Evolutionary conservation across 768 basidiomycete genomes (phyloP), one percentile per base, ranked within the genome.

Genomic region (Chlorophyllum brunneum): DNA sequence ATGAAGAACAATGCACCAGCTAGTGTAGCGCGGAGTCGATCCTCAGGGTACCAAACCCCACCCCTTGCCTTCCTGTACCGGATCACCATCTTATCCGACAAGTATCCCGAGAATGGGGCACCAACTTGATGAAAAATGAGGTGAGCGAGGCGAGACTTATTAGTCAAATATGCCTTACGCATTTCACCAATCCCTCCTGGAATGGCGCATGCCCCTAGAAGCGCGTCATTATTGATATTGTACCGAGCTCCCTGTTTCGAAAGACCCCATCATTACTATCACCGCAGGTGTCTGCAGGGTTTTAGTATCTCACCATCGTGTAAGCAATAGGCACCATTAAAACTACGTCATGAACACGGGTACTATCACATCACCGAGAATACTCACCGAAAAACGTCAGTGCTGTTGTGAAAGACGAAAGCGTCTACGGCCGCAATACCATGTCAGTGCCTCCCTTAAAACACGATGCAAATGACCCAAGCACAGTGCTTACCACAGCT

Each of bases 301-400:
- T 15, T 0, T 43, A 38, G 6, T 9, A 13, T 63, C 81, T 59
- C 55, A 87, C 86, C 24, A 88, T 72, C 0, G 85, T 88, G 56
- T 82, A 85, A 0, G 84, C 76, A 6, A 89, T 65, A 0, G 88
- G 88, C 11, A 84, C 65, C 47, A 86, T 62, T 2, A 87, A 51
- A 18, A 78, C 81, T 70, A 15, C 5, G 23, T 7, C 24, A 47
- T 13, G n/a, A 8, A 16, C 20, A 27, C n/a, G 3, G 11, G 34
- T n/a, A 36, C 3, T 9, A 36, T 36, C 11, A 36, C 34, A 13
- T 13, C 13, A n/a, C 16, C 16, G 34, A 5, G 15, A 36, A 36
- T 16, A 15, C 71, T 56, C 33, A 75, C 76, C 57, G 71, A 58
- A 60, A 65, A 73, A 79, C 65, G 64, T 61, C 3, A 62, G 50